Base-by-base conservation (phyloP, 2,329 filamentous ascomycete species). In the Colletotrichum costaricense region DNA sequence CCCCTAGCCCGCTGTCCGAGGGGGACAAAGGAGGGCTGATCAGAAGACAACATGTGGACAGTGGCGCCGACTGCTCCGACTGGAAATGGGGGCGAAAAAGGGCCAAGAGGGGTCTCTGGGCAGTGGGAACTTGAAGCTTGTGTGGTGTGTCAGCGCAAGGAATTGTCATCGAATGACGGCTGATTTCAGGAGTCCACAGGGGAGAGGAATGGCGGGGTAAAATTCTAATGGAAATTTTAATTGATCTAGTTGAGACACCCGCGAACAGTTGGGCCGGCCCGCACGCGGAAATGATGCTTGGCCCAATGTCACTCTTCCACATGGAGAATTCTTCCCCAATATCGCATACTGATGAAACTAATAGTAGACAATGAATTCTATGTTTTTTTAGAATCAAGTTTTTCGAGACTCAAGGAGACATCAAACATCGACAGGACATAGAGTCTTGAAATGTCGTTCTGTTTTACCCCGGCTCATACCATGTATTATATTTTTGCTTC, bases 171-270 rank as follows among this genome's bases (percentile, higher is more conserved):
- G 56, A 60, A 66, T 62, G 67, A 38, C 19, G 22, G 22, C 62
- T 35, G 26, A 33, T 60, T 56, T 64, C 59, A 73, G 66, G 69
- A 73, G 59, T n/a, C 49, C 56, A 65, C 55, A 70, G 30, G 28
- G 60, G 60, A n/a, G 42, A 22, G 38, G 38, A 52, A 71, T 62
- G 71, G 71, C 71, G 67, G 71, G 71, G 71, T 73, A 71, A 62
- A 63, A 63, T 62, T 72, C 35, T 24, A 49, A 54, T 57, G 69
- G 28, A 58, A 72, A 72, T 52, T 73, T 57, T 9, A 66, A 49
- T 52, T 65, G 67, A 66, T 73, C 24, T 71, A 73, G 70, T 66
- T 71, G 71, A 73, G 62, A 73, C 71, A 73, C 35, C 60, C 56
- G 65, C 35, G 42, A 46, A 46, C 56, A 57, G 14, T 38, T 71